A percentile compares a stretch with the other conserved stretches of the same genome.
phyloP scores from a whole-genome alignment of 805 yeast genomes.

The Saturnispora sekii region DNA sequence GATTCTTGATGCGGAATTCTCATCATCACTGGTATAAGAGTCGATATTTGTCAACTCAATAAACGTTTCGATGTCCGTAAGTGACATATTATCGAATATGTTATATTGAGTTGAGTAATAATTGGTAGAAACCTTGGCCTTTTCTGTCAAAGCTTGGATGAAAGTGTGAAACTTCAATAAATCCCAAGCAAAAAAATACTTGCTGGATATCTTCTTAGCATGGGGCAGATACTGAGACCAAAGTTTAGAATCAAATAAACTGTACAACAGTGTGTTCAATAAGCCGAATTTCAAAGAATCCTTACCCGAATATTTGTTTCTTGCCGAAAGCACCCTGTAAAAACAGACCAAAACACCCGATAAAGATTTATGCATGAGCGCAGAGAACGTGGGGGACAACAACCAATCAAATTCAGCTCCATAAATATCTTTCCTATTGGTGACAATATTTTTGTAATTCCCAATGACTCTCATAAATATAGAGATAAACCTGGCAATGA shows the following conservation, averaged over 20 bases:
- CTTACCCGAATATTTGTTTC: slow-evolving; percentile 13
- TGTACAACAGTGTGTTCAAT: slow-evolving; percentile 4
- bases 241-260: slow-evolving; percentile 3
- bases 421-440: slow-evolving; percentile 19
- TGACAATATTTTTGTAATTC: slow-evolving; percentile 28
- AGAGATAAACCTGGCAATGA: slow-evolving; percentile 29
- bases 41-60: slow-evolving; percentile 3
- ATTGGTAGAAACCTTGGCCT: not conserved
- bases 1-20: not conserved
- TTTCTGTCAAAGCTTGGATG: slow-evolving; percentile 3
- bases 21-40: not conserved
- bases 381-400: slow-evolving; percentile 30
- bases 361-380: slow-evolving; percentile 30
- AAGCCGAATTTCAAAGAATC: slow-evolving; percentile 3
- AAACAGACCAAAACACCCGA: slow-evolving; percentile 14
- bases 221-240: slow-evolving; percentile 6
- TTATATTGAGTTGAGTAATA: not conserved
- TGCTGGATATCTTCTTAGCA: slow-evolving; percentile 30
- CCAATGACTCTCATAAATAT: slow-evolving; percentile 27
- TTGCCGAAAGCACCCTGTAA: slow-evolving; percentile 25
- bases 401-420: slow-evolving; percentile 31
- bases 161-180: slow-evolving; percentile 45
- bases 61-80: slow-evolving; percentile 4
- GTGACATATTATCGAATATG: slow-evolving; percentile 4
- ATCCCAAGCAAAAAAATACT: slow-evolving; percentile 61